These are phyloP conservation scores for Ceratobasidium sp. DNA, from an alignment of 1,284 basidiomycete species.

Conservation along the genomic window DNA sequence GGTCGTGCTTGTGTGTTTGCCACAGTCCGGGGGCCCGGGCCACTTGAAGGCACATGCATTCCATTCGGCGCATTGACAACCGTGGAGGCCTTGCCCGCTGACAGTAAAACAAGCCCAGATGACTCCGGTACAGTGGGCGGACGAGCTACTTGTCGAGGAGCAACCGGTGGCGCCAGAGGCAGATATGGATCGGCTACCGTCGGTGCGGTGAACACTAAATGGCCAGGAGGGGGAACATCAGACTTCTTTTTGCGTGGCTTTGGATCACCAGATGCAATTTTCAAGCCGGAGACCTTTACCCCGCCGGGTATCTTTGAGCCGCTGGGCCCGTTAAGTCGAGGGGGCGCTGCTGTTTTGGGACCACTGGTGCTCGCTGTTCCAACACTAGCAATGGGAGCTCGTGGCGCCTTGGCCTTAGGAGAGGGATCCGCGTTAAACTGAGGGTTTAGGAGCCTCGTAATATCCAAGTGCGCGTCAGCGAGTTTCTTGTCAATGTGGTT, in stretches of 20 bases:
- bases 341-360: neutral
- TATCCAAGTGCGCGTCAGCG: neutral
- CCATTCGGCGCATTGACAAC: neutral
- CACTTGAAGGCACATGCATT: neutral
- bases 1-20: neutral
- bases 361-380: neutral
- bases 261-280: neutral
- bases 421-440: neutral
- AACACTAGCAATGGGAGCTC: neutral
- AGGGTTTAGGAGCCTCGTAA: constrained; percentile 1
- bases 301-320: neutral
- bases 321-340: neutral
- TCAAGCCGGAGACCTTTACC: neutral
- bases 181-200: neutral
- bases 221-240: neutral
- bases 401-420: neutral
- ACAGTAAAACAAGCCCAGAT: neutral
- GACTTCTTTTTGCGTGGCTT: constrained; percentile 31
- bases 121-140: neutral
- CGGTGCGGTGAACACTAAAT: neutral
- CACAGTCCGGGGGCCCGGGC: neutral
- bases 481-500: constrained; percentile 35
- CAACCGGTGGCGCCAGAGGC: neutral
- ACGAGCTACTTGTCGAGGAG: neutral
- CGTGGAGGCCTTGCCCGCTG: neutral